A percentile compares a stretch with the other conserved stretches of the same genome.
These are phyloP conservation scores for Aurifilum marmelostoma DNA, from an alignment of 2,329 filamentous ascomycete genomes.

Conservation along the genomic window DNA sequence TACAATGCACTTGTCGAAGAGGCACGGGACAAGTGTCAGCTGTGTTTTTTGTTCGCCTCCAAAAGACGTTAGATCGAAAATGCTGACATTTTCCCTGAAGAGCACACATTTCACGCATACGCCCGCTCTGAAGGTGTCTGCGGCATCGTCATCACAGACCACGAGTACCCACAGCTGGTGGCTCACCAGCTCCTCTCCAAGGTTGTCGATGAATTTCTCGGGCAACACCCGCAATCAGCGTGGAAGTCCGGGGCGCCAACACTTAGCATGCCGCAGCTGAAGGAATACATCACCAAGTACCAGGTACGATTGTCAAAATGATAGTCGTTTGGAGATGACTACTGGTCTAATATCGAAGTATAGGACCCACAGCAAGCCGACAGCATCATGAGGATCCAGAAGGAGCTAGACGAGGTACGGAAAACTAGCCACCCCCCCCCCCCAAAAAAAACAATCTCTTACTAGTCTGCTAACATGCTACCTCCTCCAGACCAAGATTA, in stretches of 20 bases:
- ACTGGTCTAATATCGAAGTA: constrained; percentile 2
- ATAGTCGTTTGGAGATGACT: not conserved
- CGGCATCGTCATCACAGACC: constrained; percentile 77
- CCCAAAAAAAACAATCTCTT: not conserved
- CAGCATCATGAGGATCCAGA: constrained; percentile 93
- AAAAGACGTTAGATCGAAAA: not conserved
- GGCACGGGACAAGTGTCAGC: not conserved
- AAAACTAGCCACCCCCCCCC: not conserved
- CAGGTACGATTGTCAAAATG: constrained; percentile 10
- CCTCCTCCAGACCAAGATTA: constrained; percentile 79
- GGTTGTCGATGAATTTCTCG: constrained; percentile 83
- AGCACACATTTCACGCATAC: constrained; percentile 79
- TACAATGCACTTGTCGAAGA: not conserved
- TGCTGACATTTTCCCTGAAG: constrained; percentile 35
- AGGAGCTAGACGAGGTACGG: constrained; percentile 74
- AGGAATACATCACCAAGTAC: constrained; percentile 74
- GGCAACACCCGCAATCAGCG: constrained; percentile 70
- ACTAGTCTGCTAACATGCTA: not conserved
- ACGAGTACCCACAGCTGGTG: constrained; percentile 60
- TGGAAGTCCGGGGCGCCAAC: constrained; percentile 61
- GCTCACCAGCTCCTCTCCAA: constrained; percentile 65
- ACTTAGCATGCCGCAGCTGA: constrained; percentile 71
- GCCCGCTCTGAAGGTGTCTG: constrained; percentile 73
- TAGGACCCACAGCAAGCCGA: constrained; percentile 89
- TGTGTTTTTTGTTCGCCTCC: not conserved